These are phyloP conservation scores for Daedalea quercina DNA, from an alignment of 768 basidiomycete species.

Conservation along the genomic window DNA sequence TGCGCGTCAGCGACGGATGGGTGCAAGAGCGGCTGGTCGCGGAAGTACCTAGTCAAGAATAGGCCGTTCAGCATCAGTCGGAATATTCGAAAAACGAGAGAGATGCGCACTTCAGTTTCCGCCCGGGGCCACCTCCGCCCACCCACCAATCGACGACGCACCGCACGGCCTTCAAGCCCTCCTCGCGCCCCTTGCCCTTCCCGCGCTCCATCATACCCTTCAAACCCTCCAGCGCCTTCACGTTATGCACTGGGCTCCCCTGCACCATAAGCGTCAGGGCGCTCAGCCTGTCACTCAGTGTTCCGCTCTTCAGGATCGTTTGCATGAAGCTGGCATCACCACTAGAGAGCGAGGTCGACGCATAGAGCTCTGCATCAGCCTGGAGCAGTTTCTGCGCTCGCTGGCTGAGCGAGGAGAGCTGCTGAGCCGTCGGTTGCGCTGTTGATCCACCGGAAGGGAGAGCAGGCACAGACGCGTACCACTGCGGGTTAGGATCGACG, in stretches of 20 bases:
- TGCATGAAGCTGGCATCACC: conserved; percentile 54
- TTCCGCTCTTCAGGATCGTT: conserved; percentile 82
- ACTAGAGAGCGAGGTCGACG: conserved; percentile 40
- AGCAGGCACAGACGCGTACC: conserved; percentile 44
- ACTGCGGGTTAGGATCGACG: conserved; percentile 36
- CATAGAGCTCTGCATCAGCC: conserved; percentile 36
- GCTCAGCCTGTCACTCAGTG: conserved; percentile 85
- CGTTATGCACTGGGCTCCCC: conserved; percentile 81
- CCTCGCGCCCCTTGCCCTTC: conserved; percentile 84
- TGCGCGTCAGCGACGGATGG: conserved; percentile 61
- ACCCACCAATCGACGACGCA: conserved; percentile 98
- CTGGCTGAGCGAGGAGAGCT: conserved; percentile 37
- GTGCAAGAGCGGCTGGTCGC: conserved; percentile 75
- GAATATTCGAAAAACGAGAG: neutral
- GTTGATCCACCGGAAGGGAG: conserved; percentile 26
- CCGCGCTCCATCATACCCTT: conserved; percentile 71
- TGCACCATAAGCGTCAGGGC: conserved; percentile 88
- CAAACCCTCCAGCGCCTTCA: conserved; percentile 69
- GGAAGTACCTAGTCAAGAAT: conserved; percentile 61
- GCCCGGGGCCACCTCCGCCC: conserved; percentile 81
- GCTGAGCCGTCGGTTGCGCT: conserved; percentile 31
- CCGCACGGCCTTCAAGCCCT: conserved; percentile 82
- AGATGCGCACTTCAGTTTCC: conserved; percentile 73
- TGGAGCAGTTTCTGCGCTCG: conserved; percentile 45
- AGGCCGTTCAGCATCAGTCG: neutral